A percentile compares a stretch with the other conserved stretches of the same genome.
phyloP scores from a whole-genome alignment of 306 rosid species.

The Fragaria nilgerrensis region DNA sequence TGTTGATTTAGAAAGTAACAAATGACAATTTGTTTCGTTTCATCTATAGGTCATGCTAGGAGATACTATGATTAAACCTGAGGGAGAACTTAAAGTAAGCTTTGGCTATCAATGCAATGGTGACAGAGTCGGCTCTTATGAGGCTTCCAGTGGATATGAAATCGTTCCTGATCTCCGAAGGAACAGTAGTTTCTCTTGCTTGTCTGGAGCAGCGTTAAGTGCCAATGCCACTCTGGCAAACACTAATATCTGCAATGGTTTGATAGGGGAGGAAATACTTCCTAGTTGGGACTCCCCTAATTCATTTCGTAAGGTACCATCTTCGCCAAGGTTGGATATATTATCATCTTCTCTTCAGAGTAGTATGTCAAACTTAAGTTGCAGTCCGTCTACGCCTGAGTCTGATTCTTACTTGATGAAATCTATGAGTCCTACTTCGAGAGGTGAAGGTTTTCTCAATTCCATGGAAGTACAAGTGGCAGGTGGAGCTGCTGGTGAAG shows the following conservation, averaged over 20 bases:
- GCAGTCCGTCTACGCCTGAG: slow-evolving; percentile 77
- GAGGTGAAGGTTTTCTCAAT: slow-evolving; percentile 74
- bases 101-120: slow-evolving; percentile 89
- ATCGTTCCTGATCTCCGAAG: slow-evolving; percentile 51
- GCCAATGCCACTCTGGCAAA: slow-evolving; percentile 95
- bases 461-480: slow-evolving; percentile 86
- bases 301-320: slow-evolving; percentile 80
- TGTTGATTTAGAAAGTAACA: slow-evolving; percentile 3
- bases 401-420: slow-evolving; percentile 58
- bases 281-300: slow-evolving; percentile 96
- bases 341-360: slow-evolving; percentile 79
- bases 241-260: slow-evolving; percentile 93
- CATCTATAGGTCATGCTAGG: slow-evolving; percentile 29
- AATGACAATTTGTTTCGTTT: slow-evolving; percentile 14
- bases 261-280: slow-evolving; percentile 86
- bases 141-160: slow-evolving; percentile 35
- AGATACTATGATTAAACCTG: slow-evolving; percentile 49
- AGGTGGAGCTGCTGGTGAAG: slow-evolving; percentile 99
- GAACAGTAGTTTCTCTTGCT: slow-evolving; percentile 92
- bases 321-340: slow-evolving; percentile 76
- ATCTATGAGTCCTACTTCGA: slow-evolving; percentile 55
- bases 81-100: slow-evolving; percentile 85
- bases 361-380: slow-evolving; percentile 74
- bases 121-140: slow-evolving; percentile 39
- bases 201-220: slow-evolving; percentile 96